Evolutionary conservation across 345 rosid genomes (phyloP).

Genomic region (Heritiera littoralis): DNA sequence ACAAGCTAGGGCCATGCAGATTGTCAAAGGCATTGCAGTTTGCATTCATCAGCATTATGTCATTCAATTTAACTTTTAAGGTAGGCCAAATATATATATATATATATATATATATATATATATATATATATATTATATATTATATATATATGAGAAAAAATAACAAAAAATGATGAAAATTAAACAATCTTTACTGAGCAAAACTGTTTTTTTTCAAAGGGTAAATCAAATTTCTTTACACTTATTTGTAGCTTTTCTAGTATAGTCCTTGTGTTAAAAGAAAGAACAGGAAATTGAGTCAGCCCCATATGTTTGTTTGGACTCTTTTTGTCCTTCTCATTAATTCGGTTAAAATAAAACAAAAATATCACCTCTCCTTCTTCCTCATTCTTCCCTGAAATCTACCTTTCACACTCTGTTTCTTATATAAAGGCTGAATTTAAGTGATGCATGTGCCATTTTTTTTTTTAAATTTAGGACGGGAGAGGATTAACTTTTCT

Average conservation of each 20-base stretch:
- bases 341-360: neutral
- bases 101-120: too few relatives aligned
- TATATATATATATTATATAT: too few relatives aligned
- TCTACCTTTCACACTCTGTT: neutral
- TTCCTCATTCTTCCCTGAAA: neutral
- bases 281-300: neutral
- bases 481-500: conserved; percentile 1
- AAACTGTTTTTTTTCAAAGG: neutral
- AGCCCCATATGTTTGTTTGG: conserved; percentile 14
- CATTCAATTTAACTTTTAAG: neutral
- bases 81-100: neutral
- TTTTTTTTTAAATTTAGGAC: too few relatives aligned
- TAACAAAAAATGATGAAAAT: neutral
- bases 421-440: neutral
- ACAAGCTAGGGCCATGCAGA: neutral
- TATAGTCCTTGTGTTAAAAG: neutral
- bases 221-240: neutral
- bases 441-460: neutral
- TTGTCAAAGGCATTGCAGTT: neutral
- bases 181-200: neutral
- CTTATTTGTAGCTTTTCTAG: neutral
- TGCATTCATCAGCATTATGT: neutral
- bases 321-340: neutral
- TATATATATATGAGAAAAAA: too few relatives aligned
- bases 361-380: neutral